Evolutionary conservation across 1,139 yeast species (phyloP).

Genomic region (Trichomonascaceae sp.): DNA sequence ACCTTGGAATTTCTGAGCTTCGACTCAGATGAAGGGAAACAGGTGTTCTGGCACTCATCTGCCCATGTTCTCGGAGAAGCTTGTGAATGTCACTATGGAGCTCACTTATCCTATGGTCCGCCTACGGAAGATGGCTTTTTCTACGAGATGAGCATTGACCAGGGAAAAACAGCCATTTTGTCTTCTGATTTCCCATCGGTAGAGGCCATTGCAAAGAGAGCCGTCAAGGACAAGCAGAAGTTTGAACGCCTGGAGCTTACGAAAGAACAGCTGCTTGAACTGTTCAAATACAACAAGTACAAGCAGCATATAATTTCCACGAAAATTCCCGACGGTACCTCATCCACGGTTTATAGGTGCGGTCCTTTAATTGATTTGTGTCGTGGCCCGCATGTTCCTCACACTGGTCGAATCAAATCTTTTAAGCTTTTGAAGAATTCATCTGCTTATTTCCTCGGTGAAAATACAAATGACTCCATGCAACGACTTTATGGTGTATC

Average conservation of each 20-base stretch:
- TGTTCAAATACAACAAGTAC: conserved; percentile 95
- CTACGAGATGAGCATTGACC: conserved; percentile 88
- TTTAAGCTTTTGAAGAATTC: conserved; percentile 93
- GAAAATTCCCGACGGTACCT: conserved; percentile 93
- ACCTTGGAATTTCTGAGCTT: conserved; percentile 73
- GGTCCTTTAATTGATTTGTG: conserved; percentile 97
- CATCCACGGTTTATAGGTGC: conserved; percentile 96
- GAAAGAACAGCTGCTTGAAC: conserved; percentile 82
- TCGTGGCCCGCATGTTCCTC: conserved; percentile 97
- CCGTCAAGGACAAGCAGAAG: conserved; percentile 92
- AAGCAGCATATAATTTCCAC: conserved; percentile 81
- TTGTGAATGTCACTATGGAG: conserved; percentile 92
- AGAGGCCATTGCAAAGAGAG: conserved; percentile 84
- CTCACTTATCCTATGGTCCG: conserved; percentile 90
- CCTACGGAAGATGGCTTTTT: conserved; percentile 98
- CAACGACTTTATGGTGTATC: conserved; percentile 98
- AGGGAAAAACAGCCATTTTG: conserved; percentile 69
- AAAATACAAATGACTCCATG: conserved; percentile 83
- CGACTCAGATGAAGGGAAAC: conserved; percentile 81
- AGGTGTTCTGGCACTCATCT: conserved; percentile 98
- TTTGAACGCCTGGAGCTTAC: conserved; percentile 91
- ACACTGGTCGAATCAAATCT: conserved; percentile 94
- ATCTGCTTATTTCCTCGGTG: conserved; percentile 94
- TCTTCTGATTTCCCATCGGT: conserved; percentile 78
- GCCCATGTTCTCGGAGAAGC: conserved; percentile 99